Base-by-base conservation (phyloP, 1,284 basidiomycete genomes). In the Somion occarium region DNA sequence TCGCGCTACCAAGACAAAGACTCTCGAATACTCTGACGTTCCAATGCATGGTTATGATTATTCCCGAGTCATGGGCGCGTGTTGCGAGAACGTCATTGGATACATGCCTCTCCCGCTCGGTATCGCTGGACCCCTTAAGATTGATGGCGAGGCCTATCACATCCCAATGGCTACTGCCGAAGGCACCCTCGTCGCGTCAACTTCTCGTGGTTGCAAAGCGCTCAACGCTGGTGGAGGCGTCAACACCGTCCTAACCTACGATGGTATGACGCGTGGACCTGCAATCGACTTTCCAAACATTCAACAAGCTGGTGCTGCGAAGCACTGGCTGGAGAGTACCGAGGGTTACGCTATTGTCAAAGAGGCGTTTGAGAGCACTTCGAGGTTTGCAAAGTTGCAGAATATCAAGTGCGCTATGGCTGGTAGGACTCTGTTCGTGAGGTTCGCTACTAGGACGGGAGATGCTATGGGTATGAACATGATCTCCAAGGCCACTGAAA, bases 401-500 rank as follows among this genome's bases (percentile, higher is more conserved):
- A 79, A 76, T 49, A 75, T 97, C 61, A 94, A 95, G 77, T 85
- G 84, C 46, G 88, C 87, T 1, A 74, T 96, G 64, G 94, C 94
- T 1, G 94, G 94, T 20, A 79, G 94, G 38, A 98, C 94, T 37
- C 74, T 99, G 38, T 99, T 88, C 68, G 87, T 98, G n/a, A 83
- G 97, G 45, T 98, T 99, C 64, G 91, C 91, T 44, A 98, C 94
- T 53, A 87, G 79, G 48, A 99, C 97, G 0, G 97, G 97, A 51
- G 97, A 99, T 65, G 97, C 96, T 25, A 99, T 99, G 96, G 96
- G 96, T 27, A 99, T 99, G 97, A 99, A 99, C 76, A 99, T 99
- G 96, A 93, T 94, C 65, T 90, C 87, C 23, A 96, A 96, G 71
- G 94, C 94, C 5, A 93, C 91, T 7, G 97, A 99, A 73, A 92